Evolutionary conservation across 2,329 filamentous ascomycete species (phyloP).

Genomic region (Trichoderma lentiforme): DNA sequence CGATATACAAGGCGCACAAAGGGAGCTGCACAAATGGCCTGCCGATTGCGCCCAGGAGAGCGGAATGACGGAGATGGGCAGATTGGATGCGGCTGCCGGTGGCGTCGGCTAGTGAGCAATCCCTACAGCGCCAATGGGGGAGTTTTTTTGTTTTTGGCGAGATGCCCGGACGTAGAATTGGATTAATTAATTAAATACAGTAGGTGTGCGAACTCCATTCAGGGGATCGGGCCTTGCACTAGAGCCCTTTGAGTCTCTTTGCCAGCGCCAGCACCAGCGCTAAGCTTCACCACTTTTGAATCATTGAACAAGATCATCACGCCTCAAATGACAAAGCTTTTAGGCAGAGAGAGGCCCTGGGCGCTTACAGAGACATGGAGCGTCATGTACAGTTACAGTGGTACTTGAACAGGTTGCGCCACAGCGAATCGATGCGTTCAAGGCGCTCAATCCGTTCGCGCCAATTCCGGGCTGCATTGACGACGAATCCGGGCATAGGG

Average conservation of each 20-base stretch:
- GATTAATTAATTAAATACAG: not conserved
- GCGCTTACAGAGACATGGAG: not conserved
- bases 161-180: not conserved
- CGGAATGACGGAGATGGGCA: slow-evolving; percentile 18
- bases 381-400: not conserved
- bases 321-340: not conserved
- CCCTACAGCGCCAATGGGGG: not conserved
- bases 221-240: slow-evolving; percentile 10
- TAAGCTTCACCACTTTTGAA: not conserved
- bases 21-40: slow-evolving; percentile 10
- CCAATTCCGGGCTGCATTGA: not conserved
- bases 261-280: not conserved
- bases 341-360: not conserved
- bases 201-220: not conserved
- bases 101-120: slow-evolving; percentile 11
- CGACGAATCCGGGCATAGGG: slow-evolving; percentile 3
- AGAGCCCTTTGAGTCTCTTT: not conserved
- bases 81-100: slow-evolving; percentile 17
- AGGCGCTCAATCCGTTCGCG: slow-evolving; percentile 6
- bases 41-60: slow-evolving; percentile 17
- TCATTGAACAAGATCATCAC: not conserved
- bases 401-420: not conserved
- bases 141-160: not conserved
- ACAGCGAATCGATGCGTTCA: not conserved
- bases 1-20: not conserved